These are phyloP conservation scores for Fraxinus sp. DNA, from an alignment of 305 asterid genomes.

Conservation along the genomic window DNA sequence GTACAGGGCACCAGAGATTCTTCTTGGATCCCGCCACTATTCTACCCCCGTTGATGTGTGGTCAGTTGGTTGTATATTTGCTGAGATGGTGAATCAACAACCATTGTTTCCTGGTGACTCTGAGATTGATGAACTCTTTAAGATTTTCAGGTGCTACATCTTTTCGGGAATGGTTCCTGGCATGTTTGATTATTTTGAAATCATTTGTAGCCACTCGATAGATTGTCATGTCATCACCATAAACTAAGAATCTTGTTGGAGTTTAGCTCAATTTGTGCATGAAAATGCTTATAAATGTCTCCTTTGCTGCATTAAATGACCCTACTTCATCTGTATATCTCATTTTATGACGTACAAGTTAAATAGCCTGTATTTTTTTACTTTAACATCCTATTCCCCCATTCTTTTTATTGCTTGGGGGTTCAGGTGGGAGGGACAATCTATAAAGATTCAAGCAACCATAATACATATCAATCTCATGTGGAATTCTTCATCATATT, in stretches of 20 bases:
- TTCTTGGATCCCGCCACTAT: constrained; percentile 93
- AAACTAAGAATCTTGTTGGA: not conserved
- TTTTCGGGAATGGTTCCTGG: constrained; percentile 14
- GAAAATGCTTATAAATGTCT: not conserved
- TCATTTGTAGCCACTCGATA: not conserved
- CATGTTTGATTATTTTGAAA: not conserved
- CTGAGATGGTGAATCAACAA: constrained; percentile 86
- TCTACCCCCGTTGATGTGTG: constrained; percentile 98
- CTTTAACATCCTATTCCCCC: not conserved
- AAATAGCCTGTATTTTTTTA: not conserved
- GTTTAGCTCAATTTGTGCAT: not conserved
- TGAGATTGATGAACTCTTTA: constrained; percentile 91
- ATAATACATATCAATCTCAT: not conserved
- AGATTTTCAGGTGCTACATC: constrained; percentile 77
- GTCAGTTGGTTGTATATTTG: constrained; percentile 99
- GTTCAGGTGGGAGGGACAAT: not conserved
- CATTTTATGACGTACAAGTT: not conserved
- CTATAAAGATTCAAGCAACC: not conserved
- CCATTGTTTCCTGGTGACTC: constrained; percentile 97
- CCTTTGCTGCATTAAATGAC: not conserved
- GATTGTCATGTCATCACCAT: not conserved
- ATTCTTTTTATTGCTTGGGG: not conserved
- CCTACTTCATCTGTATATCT: not conserved
- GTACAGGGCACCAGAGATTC: constrained; percentile 99
- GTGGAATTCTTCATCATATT: not conserved